Conservation (phyloP, 495 filamentous ascomycete genomes). For the Lasiosphaeria ovina region DNA sequence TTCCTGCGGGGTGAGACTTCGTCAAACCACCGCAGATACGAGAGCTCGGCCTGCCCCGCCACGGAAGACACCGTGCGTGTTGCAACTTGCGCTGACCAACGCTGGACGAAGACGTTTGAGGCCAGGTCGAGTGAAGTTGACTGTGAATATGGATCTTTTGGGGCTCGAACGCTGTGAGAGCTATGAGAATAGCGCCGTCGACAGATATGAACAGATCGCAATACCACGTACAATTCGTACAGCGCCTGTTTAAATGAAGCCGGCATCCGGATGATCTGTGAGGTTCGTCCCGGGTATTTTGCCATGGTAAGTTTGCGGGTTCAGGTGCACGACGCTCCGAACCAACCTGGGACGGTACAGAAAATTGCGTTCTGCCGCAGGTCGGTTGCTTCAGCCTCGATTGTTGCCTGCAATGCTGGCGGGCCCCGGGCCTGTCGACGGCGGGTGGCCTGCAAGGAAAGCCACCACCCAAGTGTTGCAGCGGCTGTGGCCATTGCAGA, state of each 20-base stretch:
- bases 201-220: neutral
- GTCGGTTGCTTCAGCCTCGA: neutral
- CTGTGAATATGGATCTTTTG: no score
- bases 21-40: constrained; percentile 13
- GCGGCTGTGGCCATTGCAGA: neutral
- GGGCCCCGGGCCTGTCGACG: neutral
- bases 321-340: neutral
- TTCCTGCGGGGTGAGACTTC: constrained; percentile 1
- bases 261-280: constrained; percentile 15
- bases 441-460: neutral
- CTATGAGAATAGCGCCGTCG: no score
- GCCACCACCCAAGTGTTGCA: neutral
- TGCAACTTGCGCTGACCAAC: neutral
- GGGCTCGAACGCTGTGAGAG: no score
- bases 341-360: constrained; percentile 8
- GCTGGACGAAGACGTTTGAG: neutral
- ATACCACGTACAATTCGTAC: neutral
- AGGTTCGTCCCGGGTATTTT: constrained; percentile 27
- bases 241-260: neutral
- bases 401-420: neutral
- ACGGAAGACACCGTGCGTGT: neutral
- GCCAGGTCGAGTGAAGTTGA: no score
- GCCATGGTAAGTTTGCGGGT: constrained; percentile 18
- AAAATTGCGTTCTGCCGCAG: constrained; percentile 4
- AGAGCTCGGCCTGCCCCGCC: constrained; percentile 2